A percentile compares a stretch with the other conserved stretches of the same genome.
phyloP scores from a whole-genome alignment of 73 alveolate species.

The Durusdinium trenchii region DNA sequence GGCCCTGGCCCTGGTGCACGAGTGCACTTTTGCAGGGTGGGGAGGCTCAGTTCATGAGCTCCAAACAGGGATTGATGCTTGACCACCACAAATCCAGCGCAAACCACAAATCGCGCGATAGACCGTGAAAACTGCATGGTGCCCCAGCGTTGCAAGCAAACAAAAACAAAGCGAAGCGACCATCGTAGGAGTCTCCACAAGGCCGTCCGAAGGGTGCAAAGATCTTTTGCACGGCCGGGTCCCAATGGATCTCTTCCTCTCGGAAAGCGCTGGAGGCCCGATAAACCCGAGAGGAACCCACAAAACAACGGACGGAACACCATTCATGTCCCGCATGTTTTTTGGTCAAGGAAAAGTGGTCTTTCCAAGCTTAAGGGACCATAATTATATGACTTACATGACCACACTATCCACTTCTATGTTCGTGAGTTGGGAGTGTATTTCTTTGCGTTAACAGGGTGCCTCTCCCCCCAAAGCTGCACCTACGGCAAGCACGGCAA shows the following conservation, averaged over 20 bases:
- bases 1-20: no score
- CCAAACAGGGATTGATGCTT: not conserved
- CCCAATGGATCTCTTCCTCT: constrained; percentile 57
- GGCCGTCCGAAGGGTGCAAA: constrained; percentile 64
- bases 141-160: not conserved
- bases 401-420: no score
- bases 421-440: no score
- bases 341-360: no score
- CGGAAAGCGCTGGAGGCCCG: not conserved
- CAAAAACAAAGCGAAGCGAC: not conserved
- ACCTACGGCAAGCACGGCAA: no score
- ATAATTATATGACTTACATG: no score
- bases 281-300: not conserved
- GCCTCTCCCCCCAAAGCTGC: no score
- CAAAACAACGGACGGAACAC: not conserved
- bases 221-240: constrained; percentile 78
- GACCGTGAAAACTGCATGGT: not conserved
- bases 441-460: no score
- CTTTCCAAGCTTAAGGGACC: no score
- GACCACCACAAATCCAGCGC: not conserved
- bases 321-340: not conserved
- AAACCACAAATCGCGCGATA: not conserved
- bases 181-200: constrained; percentile 70
- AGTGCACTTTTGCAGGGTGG: no score
- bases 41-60: not conserved